Evolutionary conservation across 2,329 filamentous ascomycete genomes (phyloP).

Genomic region (Chaetomiaceae sp.): DNA sequence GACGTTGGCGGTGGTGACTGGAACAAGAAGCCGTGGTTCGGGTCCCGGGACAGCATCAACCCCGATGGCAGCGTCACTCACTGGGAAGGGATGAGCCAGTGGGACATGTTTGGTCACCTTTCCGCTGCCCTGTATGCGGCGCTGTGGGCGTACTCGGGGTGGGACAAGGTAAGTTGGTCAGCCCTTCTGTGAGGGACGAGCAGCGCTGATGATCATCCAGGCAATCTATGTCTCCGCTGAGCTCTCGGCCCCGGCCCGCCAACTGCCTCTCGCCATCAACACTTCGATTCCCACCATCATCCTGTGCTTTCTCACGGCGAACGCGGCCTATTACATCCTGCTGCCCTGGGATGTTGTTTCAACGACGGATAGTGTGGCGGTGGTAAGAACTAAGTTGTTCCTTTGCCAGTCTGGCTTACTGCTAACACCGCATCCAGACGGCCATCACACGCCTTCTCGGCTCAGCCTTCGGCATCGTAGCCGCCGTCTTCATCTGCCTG

Average conservation of each 20-base stretch:
- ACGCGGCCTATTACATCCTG: conserved; percentile 59
- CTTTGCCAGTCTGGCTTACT: background rate
- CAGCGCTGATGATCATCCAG: conserved; percentile 28
- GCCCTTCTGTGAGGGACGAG: conserved; percentile 23
- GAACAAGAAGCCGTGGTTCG: conserved; percentile 53
- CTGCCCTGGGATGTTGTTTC: conserved; percentile 57
- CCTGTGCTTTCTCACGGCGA: conserved; percentile 55
- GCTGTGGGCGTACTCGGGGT: conserved; percentile 62
- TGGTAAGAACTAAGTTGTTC: conserved; percentile 40
- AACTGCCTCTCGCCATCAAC: conserved; percentile 59
- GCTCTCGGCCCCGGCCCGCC: conserved; percentile 45
- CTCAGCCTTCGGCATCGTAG: conserved; percentile 46
- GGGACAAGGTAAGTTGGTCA: conserved; percentile 53
- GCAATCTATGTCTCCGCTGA: conserved; percentile 54
- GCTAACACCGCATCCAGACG: conserved; percentile 36
- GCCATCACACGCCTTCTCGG: conserved; percentile 54
- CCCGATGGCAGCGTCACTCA: conserved; percentile 47
- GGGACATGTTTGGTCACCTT: conserved; percentile 57
- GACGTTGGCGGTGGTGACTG: conserved; percentile 48
- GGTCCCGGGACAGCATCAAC: conserved; percentile 43
- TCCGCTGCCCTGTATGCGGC: conserved; percentile 59
- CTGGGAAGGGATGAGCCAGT: conserved; percentile 46
- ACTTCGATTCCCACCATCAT: conserved; percentile 57
- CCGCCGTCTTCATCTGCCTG: conserved; percentile 54
- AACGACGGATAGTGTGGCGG: conserved; percentile 57